Conservation (phyloP, 2,329 filamentous ascomycete species). For the Lachnellula cervina region DNA sequence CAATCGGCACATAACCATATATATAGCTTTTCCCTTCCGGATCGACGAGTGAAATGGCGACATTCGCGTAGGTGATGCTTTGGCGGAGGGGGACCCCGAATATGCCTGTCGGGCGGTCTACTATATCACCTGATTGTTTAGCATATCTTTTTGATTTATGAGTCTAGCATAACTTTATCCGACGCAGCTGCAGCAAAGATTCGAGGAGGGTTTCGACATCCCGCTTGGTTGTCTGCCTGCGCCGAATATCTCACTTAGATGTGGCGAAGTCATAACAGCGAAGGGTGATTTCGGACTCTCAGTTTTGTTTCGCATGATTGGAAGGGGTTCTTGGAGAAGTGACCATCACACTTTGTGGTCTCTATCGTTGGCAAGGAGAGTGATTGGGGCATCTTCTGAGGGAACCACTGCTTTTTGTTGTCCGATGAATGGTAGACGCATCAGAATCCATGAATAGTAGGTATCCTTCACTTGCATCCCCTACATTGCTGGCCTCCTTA, state of each 20-base stretch:
- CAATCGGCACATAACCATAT: constrained; percentile 96
- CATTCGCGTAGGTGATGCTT: constrained; percentile 96
- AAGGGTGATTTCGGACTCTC: background rate
- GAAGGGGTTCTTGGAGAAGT: background rate
- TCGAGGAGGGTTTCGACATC: background rate
- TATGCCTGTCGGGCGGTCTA: constrained; percentile 60
- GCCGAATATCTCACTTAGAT: constrained; percentile 1
- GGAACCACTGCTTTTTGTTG: background rate
- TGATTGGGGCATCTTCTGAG: background rate
- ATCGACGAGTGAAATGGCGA: constrained; percentile 93
- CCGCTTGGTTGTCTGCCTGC: constrained; percentile 1
- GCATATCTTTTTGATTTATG: constrained; percentile 4
- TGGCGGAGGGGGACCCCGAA: constrained; percentile 91
- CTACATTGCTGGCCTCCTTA: no score
- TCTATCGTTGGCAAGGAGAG: background rate
- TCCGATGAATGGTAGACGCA: no score
- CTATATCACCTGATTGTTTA: constrained; percentile 20
- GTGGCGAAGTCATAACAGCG: background rate
- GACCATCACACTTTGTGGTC: constrained; percentile 1
- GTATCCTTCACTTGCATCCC: no score
- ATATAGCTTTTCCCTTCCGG: constrained; percentile 93
- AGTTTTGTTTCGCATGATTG: background rate
- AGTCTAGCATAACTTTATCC: background rate
- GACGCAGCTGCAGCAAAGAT: constrained; percentile 1
- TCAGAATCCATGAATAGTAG: no score